Conservation (phyloP, 257 asterid genomes). For the Gentiana dahurica region DNA sequence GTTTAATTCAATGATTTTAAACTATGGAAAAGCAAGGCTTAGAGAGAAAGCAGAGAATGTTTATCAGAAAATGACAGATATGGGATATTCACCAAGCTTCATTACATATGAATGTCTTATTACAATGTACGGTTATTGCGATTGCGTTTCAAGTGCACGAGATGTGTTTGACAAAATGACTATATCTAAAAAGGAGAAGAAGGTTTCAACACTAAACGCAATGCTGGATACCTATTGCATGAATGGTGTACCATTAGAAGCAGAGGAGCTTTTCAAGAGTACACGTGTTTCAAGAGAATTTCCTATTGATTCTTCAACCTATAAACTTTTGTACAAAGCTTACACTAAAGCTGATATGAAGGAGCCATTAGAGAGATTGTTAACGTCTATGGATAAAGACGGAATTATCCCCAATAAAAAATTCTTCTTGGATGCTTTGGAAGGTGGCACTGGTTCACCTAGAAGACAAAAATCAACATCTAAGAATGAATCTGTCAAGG, state of each 20-base stretch:
- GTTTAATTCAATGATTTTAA: conserved; percentile 86
- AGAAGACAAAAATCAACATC: conserved; percentile 25
- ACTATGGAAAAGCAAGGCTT: conserved; percentile 86
- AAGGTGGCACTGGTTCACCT: conserved; percentile 50
- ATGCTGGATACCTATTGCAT: conserved; percentile 86
- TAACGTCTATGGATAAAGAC: conserved; percentile 61
- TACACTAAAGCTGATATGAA: conserved; percentile 79
- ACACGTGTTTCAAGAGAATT: conserved; percentile 27
- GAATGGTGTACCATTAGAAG: conserved; percentile 73
- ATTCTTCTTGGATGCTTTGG: conserved; percentile 80
- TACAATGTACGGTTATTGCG: conserved; percentile 76
- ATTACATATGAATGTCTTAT: conserved; percentile 79
- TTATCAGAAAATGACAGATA: conserved; percentile 49
- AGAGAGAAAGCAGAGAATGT: conserved; percentile 64
- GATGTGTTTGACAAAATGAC: conserved; percentile 52
- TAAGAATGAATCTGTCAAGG: conserved; percentile 15
- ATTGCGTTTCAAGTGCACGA: conserved; percentile 61
- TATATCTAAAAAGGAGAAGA: conserved; percentile 53
- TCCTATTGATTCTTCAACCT: conserved; percentile 57
- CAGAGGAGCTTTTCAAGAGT: conserved; percentile 54
- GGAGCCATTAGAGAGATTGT: conserved; percentile 51
- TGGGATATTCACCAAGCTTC: conserved; percentile 77
- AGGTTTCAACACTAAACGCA: conserved; percentile 70
- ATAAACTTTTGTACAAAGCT: conserved; percentile 77
- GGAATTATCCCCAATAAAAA: conserved; percentile 81